Evolutionary conservation across 208 protist species (phyloP).

Genomic region (Trypanosomatidae sp.): DNA sequence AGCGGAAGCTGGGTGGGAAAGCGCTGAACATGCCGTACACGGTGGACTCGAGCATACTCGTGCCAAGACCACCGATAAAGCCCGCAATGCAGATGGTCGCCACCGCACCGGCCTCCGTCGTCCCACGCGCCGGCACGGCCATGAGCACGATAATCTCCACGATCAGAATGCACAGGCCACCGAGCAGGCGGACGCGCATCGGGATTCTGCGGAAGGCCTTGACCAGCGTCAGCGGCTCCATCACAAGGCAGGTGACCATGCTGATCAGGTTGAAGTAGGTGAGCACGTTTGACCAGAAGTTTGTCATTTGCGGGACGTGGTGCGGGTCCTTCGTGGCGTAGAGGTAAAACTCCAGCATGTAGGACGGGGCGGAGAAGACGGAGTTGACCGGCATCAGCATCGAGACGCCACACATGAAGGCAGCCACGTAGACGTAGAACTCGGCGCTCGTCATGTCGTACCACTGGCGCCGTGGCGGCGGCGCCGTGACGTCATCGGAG

Average conservation of each 20-base stretch:
- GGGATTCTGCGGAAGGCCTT: slow-evolving; percentile 39
- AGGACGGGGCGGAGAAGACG: slow-evolving; percentile 76
- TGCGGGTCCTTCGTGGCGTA: slow-evolving; percentile 44
- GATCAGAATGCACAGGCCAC: slow-evolving; percentile 41
- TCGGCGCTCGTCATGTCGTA: slow-evolving; percentile 19
- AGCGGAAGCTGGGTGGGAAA: slow-evolving; percentile 55
- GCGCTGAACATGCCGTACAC: slow-evolving; percentile 68
- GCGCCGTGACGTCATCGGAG: too few relatives aligned
- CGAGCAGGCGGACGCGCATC: slow-evolving; percentile 40
- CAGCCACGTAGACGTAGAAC: slow-evolving; percentile 58
- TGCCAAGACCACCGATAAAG: slow-evolving; percentile 46
- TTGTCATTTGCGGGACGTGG: slow-evolving; percentile 22
- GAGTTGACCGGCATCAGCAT: slow-evolving; percentile 84
- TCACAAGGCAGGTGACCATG: slow-evolving; percentile 39
- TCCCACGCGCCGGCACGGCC: slow-evolving; percentile 41
- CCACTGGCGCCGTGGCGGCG: slow-evolving; percentile 18
- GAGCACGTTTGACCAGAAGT: slow-evolving; percentile 68
- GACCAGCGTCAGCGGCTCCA: slow-evolving; percentile 59
- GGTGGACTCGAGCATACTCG: slow-evolving; percentile 72
- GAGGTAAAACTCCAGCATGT: slow-evolving; percentile 66
- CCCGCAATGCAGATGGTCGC: slow-evolving; percentile 36
- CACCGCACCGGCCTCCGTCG: slow-evolving; percentile 42
- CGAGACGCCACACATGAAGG: slow-evolving; percentile 70
- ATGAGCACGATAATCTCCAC: slow-evolving; percentile 54
- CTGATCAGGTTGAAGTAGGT: slow-evolving; percentile 67